Base-by-base conservation (phyloP, 331 rosid genomes). In the Quercus lobata region DNA sequence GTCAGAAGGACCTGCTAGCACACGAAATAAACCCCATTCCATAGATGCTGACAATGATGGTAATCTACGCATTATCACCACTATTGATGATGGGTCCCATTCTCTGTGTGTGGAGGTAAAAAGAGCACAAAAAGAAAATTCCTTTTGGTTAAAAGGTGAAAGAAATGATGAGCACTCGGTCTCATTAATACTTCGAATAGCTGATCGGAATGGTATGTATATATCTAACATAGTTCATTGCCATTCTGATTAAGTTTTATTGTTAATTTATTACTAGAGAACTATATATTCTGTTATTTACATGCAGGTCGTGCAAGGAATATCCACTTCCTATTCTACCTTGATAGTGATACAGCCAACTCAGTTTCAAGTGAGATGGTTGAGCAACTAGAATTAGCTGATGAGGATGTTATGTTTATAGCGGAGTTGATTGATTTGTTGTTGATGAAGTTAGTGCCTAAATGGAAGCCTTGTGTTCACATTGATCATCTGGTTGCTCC, bases 291-390 rank as follows among this genome's bases (percentile, higher is more conserved):
- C 41, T 79, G 24, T 4, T 58, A 60, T 66, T 62, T 74, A 65
- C 61, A 76, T 84, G 83, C 88, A 93, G 99, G 99, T 87, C 84
- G 85, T 63, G 90, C 78, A 21, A 87, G 88, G 83, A 88, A 90
- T 74, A 84, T 96, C 89, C 90, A 89, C 84, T 96, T 96, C 83
- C 85, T 86, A 52, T 96, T 96, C 85, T 96, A 90, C 87, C 96
- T 89, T 68, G 90, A 89, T 71, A 46, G 92, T 58, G 99, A 96
- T 85, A 96, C 98, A 3, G 98, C 99, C 63, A 41, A 82, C 63
- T 81, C 96, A 1, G 96, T 96, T 78, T 93, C 98, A 17, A 71
- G 89, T 2, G 99, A 96, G 88, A 96, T 96, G 99, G 98, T 92
- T 76, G 97, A 88, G 74, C 94, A 91, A 27, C 88, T 91, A 71